Conservation (phyloP, 805 yeast genomes). For the Suhomyces kilbournensis region DNA sequence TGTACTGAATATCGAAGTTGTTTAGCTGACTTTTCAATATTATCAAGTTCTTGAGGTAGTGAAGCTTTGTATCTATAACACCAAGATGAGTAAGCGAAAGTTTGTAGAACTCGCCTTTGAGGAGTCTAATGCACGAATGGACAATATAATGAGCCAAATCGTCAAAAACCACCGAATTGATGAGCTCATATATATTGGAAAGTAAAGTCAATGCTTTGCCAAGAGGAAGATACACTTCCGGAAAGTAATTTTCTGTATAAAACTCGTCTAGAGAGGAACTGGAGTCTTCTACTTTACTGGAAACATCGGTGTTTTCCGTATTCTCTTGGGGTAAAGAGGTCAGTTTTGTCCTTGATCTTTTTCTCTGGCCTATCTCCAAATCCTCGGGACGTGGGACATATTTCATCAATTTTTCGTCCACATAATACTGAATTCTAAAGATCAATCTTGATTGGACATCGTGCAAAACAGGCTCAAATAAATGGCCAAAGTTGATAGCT, state of each 20-base stretch:
- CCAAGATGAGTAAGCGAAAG: constrained; percentile 48
- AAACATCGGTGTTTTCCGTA: neutral
- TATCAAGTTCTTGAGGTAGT: constrained; percentile 68
- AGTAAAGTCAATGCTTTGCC: constrained; percentile 64
- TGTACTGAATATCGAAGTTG: constrained; percentile 76
- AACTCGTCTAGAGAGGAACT: constrained; percentile 26
- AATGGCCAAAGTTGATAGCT: constrained; percentile 48
- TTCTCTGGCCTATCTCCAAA: constrained; percentile 50
- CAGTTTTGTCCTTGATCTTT: constrained; percentile 1
- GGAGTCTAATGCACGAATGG: constrained; percentile 66
- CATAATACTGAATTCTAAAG: constrained; percentile 70
- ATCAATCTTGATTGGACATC: constrained; percentile 80
- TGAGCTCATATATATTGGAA: constrained; percentile 74
- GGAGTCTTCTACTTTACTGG: neutral
- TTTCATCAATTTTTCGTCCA: constrained; percentile 64
- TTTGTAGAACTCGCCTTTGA: constrained; percentile 50
- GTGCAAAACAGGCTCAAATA: constrained; percentile 68
- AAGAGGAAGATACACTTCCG: constrained; percentile 67
- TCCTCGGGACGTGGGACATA: constrained; percentile 70
- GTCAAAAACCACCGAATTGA: constrained; percentile 77
- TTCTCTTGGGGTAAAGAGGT: neutral
- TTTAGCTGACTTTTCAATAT: constrained; percentile 65
- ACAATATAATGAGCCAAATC: constrained; percentile 86
- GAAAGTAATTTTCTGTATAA: constrained; percentile 35
- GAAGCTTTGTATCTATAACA: constrained; percentile 55